Conservation (phyloP, 2,329 filamentous ascomycete genomes). For the Sclerotinia nivalis region DNA sequence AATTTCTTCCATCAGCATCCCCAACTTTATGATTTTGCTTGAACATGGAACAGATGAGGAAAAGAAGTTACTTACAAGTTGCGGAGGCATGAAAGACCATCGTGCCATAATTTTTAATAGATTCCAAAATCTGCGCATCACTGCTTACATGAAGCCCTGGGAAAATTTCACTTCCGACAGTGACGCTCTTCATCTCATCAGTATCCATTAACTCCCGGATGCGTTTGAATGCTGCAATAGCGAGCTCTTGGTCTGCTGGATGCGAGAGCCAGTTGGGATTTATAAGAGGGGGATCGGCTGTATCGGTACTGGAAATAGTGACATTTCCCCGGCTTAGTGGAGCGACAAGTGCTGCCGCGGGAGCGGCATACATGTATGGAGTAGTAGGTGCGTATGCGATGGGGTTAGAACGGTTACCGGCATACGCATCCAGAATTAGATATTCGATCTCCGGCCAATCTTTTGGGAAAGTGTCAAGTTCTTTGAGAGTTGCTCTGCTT, state of each 20-base stretch:
- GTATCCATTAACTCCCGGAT: slow-evolving; percentile 39
- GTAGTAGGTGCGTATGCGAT: neutral
- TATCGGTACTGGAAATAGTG: slow-evolving; percentile 43
- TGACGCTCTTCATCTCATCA: neutral
- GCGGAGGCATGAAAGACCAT: neutral
- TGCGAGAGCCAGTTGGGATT: slow-evolving; percentile 50
- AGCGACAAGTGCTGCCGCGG: slow-evolving; percentile 41
- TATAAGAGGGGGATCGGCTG: slow-evolving; percentile 42
- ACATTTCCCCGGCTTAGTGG: slow-evolving; percentile 42
- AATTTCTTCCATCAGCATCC: too few relatives aligned
- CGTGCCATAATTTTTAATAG: slow-evolving; percentile 25
- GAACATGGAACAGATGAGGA: too few relatives aligned
- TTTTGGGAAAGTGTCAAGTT: slow-evolving; percentile 19
- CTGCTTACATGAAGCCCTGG: slow-evolving; percentile 1
- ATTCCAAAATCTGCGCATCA: slow-evolving; percentile 28
- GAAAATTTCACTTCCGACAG: neutral
- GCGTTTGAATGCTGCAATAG: slow-evolving; percentile 47
- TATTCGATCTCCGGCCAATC: slow-evolving; percentile 29
- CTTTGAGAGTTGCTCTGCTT: slow-evolving; percentile 12
- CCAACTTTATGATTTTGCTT: too few relatives aligned
- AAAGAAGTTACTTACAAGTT: neutral
- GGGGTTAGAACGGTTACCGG: neutral
- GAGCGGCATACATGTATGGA: slow-evolving; percentile 7
- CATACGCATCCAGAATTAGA: slow-evolving; percentile 12
- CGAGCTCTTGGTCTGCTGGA: slow-evolving; percentile 47